Evolutionary conservation across 768 basidiomycete species (phyloP), one percentile per base, ranked within the genome.

Genomic region (Suillus americanus): DNA sequence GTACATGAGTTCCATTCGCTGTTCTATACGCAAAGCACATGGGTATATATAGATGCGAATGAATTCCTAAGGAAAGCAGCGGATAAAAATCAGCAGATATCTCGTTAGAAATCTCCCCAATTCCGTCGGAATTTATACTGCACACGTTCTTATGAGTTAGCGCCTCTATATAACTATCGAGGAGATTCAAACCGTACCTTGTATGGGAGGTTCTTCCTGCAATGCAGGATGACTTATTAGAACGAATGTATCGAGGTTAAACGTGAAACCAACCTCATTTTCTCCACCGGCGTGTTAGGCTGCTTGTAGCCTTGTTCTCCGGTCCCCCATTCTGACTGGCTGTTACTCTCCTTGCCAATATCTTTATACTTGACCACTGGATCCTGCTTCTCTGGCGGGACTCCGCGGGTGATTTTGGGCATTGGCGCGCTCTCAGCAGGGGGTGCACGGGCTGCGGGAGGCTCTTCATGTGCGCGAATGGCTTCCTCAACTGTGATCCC

Each of bases 91-190:
- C 38, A 51, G 5, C 54, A 59, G 6, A 62, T 53, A 40, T 43
- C 60, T 41, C 63, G 61, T 83, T 71, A 94, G 77, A 94, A 95
- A 75, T 95, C 92, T 50, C 91, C 91, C 92, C 92, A 95, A 69
- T 80, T 92, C 64, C 91, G 86, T 60, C 88, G 86, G 86, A 95
- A 94, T 78, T 94, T 95, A 77, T 94, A 94, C 92, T 94, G 86
- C 78, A 90, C 82, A 51, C 84, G 85, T 65, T 78, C 79, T 85
- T 87, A 68, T 54, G 69, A 37, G 76, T 89, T 70, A 91, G 83
- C 70, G 69, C 69, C 64, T 78, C 60, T 72, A 65, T 62, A 63
- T 51, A 64, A 56, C 60, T 54, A 62, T 40, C 54, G 66, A 8
- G 30, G 28, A 25, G 53, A 37, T 45, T 61, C 60, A 50, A 55